These are phyloP conservation scores for Nannochloropsis salina DNA, from an alignment of 108 stramenopile species.

Conservation along the genomic window DNA sequence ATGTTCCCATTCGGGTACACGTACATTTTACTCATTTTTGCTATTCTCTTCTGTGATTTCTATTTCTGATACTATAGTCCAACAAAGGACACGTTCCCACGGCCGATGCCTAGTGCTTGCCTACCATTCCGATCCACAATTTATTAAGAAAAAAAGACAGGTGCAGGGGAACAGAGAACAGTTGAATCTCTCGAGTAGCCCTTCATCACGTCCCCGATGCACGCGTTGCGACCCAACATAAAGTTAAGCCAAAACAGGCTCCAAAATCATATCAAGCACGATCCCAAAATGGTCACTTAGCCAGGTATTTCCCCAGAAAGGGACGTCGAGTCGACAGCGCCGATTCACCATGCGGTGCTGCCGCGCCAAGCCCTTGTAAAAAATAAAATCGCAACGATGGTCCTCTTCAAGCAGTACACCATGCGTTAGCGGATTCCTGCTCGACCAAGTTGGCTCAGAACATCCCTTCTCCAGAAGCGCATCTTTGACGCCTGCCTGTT, in stretches of 20 bases:
- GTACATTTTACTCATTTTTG: no score
- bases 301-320: not conserved
- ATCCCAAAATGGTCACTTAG: slow-evolving; percentile 20
- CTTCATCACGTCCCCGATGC: no score
- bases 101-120: no score
- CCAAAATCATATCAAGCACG: not conserved
- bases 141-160: no score
- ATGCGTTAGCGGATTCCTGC: not conserved
- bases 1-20: no score
- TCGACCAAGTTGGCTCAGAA: slow-evolving; percentile 1
- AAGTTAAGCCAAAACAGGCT: not conserved
- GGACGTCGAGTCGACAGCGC: not conserved
- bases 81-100: no score
- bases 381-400: slow-evolving; percentile 10
- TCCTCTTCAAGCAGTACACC: not conserved
- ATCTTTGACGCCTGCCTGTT: not conserved
- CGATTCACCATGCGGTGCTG: not conserved
- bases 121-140: no score
- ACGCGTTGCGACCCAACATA: not conserved
- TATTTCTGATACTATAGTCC: no score
- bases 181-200: no score
- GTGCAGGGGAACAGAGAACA: no score
- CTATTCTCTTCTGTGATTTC: no score
- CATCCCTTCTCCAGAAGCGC: not conserved
- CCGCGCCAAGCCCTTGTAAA: not conserved